These are phyloP conservation scores for Caulochytrium protostelioides DNA, from an alignment of 371 early-diverging fungal genomes.

Conservation along the genomic window DNA sequence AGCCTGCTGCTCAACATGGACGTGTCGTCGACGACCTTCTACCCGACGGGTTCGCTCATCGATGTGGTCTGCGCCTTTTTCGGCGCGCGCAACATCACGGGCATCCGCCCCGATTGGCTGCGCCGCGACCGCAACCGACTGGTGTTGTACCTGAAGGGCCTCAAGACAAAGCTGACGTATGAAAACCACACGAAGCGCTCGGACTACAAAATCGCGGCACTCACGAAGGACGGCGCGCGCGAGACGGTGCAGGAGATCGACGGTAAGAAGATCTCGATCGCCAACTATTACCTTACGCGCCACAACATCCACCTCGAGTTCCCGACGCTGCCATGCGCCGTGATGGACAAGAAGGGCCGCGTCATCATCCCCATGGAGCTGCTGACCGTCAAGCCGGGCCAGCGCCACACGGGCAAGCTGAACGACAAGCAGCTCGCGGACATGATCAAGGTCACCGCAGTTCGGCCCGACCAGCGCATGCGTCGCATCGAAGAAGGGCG, in stretches of 20 bases:
- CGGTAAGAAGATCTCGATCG: slow-evolving; percentile 1
- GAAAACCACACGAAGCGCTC: too few relatives aligned
- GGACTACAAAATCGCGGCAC: too few relatives aligned
- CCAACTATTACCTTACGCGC: slow-evolving; percentile 1
- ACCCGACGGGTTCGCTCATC: slow-evolving; percentile 6
- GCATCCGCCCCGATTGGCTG: slow-evolving; percentile 1
- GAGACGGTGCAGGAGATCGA: too few relatives aligned
- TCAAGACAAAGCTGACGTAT: too few relatives aligned
- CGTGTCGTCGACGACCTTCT: slow-evolving; percentile 14
- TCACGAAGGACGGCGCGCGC: too few relatives aligned
- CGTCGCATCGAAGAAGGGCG: slow-evolving; percentile 1
- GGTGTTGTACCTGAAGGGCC: too few relatives aligned
- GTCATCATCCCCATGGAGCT: slow-evolving; percentile 18
- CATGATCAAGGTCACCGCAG: slow-evolving; percentile 5
- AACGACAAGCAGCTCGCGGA: slow-evolving; percentile 5
- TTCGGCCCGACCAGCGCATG: slow-evolving; percentile 1
- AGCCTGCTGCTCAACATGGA: slow-evolving; percentile 16
- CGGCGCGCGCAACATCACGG: neutral
- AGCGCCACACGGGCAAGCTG: slow-evolving; percentile 6
- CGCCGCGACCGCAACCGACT: too few relatives aligned
- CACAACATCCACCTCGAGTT: slow-evolving; percentile 9
- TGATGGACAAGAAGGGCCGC: slow-evolving; percentile 4
- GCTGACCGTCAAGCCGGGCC: slow-evolving; percentile 7
- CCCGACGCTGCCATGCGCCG: slow-evolving; percentile 12
- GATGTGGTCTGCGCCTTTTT: slow-evolving; percentile 2